Conservation (phyloP, 2,329 filamentous ascomycete species). For the Dendryphion nanum region DNA sequence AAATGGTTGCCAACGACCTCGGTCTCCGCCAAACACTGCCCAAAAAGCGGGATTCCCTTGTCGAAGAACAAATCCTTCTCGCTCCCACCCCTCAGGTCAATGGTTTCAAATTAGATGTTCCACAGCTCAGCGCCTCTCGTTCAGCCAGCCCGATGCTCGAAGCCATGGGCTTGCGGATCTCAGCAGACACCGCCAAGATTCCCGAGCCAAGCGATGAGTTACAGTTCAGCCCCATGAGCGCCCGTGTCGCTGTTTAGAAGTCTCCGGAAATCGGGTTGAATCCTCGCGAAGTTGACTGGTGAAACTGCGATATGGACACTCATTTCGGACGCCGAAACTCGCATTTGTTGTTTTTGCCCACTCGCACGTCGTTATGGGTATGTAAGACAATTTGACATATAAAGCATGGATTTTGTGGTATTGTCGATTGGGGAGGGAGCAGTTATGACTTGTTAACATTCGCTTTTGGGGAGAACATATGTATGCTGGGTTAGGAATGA, state of each 20-base stretch:
- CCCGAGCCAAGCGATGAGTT: constrained; percentile 28
- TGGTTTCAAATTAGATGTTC: constrained; percentile 27
- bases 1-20: constrained; percentile 45
- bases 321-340: too few relatives aligned
- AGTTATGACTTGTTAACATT: too few relatives aligned
- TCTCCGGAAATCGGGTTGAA: too few relatives aligned
- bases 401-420: too few relatives aligned
- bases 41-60: constrained; percentile 33
- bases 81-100: constrained; percentile 17
- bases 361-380: too few relatives aligned
- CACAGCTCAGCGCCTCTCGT: constrained; percentile 28
- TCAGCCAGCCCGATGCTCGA: constrained; percentile 33
- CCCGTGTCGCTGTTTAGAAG: constrained; percentile 20
- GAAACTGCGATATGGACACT: too few relatives aligned
- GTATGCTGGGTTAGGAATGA: too few relatives aligned
- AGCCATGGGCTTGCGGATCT: constrained; percentile 34
- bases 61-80: constrained; percentile 24
- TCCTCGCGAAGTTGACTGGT: too few relatives aligned
- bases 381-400: too few relatives aligned
- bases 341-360: too few relatives aligned
- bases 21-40: constrained; percentile 47
- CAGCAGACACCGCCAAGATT: constrained; percentile 20
- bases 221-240: constrained; percentile 30
- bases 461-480: too few relatives aligned
- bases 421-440: too few relatives aligned